Percentiles rank a stretch among this genome's conserved stretches.
These are phyloP conservation scores for Candida glucosophila DNA, from an alignment of 1,139 yeast species.

Conservation along the genomic window DNA sequence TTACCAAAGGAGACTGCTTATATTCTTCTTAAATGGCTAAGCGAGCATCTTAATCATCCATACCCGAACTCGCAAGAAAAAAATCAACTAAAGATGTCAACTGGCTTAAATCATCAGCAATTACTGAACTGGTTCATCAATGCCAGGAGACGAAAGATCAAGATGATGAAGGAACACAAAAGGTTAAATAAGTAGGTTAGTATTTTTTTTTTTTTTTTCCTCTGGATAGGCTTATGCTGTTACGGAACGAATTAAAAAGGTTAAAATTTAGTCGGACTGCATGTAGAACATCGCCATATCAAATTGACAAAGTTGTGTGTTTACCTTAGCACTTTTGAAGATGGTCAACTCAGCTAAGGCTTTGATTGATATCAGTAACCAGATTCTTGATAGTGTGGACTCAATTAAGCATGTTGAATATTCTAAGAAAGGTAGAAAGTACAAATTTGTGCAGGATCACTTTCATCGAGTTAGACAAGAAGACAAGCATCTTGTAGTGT, in stretches of 20 bases:
- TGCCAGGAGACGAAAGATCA: slow-evolving; percentile 81
- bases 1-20: slow-evolving; percentile 85
- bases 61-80: slow-evolving; percentile 92
- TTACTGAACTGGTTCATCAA: slow-evolving; percentile 95
- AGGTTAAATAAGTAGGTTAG: background rate
- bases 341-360: slow-evolving; percentile 22
- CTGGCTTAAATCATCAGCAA: slow-evolving; percentile 88
- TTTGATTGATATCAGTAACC: slow-evolving; percentile 17
- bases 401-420: slow-evolving; percentile 33
- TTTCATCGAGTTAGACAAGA: slow-evolving; percentile 45
- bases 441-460: slow-evolving; percentile 39
- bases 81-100: slow-evolving; percentile 64
- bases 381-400: slow-evolving; percentile 18
- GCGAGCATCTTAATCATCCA: slow-evolving; percentile 82
- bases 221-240: too few relatives aligned
- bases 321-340: too few relatives aligned
- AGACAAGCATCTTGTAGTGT: slow-evolving; percentile 41
- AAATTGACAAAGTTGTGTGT: too few relatives aligned
- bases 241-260: too few relatives aligned
- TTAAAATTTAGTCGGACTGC: too few relatives aligned
- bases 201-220: too few relatives aligned
- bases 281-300: too few relatives aligned
- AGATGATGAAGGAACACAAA: slow-evolving; percentile 34
- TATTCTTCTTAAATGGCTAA: slow-evolving; percentile 74
- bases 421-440: slow-evolving; percentile 43